Evolutionary conservation across 495 filamentous ascomycete genomes (phyloP).

Genomic region (Jackrogersella multiformis): DNA sequence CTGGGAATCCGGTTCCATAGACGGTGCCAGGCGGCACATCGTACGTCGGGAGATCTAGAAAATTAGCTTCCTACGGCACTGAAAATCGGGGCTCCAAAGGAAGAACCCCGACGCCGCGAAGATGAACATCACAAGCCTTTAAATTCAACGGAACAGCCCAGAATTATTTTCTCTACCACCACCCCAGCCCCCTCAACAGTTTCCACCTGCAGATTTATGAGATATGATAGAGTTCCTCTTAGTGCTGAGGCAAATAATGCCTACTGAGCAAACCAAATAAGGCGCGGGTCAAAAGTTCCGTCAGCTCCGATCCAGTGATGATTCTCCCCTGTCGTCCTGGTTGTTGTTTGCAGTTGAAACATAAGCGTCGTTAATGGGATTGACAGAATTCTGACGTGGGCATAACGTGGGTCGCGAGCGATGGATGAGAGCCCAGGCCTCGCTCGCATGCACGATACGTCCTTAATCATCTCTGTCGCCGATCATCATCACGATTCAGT

Average conservation of each 20-base stretch:
- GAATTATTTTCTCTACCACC: conserved; percentile 25
- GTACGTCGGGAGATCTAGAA: conserved; percentile 36
- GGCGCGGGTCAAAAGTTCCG: conserved; percentile 24
- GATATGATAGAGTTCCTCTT: conserved; percentile 34
- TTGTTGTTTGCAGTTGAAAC: conserved; percentile 10
- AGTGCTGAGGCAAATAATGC: conserved; percentile 34
- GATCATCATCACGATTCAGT: conserved; percentile 22
- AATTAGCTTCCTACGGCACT: conserved; percentile 13
- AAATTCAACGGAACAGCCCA: conserved; percentile 19
- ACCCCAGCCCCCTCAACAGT: conserved; percentile 27
- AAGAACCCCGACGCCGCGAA: conserved; percentile 22
- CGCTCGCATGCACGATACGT: conserved; percentile 4
- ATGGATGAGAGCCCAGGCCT: conserved; percentile 34
- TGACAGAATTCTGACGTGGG: conserved; percentile 41
- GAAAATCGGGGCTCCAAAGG: conserved; percentile 7
- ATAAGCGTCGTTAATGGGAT: conserved; percentile 6
- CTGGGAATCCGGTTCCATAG: conserved; percentile 28
- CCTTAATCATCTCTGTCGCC: conserved; percentile 13
- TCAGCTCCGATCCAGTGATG: conserved; percentile 29
- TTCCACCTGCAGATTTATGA: conserved; percentile 34
- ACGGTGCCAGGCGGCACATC: conserved; percentile 31
- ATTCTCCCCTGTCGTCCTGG: conserved; percentile 15
- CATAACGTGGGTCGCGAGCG: conserved; percentile 33
- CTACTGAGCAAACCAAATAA: conserved; percentile 29
- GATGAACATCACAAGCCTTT: conserved; percentile 3